A percentile compares a stretch with the other conserved stretches of the same genome.
These are phyloP conservation scores for Hansenula lynferdii DNA, from an alignment of 1,139 yeast genomes.

Conservation along the genomic window DNA sequence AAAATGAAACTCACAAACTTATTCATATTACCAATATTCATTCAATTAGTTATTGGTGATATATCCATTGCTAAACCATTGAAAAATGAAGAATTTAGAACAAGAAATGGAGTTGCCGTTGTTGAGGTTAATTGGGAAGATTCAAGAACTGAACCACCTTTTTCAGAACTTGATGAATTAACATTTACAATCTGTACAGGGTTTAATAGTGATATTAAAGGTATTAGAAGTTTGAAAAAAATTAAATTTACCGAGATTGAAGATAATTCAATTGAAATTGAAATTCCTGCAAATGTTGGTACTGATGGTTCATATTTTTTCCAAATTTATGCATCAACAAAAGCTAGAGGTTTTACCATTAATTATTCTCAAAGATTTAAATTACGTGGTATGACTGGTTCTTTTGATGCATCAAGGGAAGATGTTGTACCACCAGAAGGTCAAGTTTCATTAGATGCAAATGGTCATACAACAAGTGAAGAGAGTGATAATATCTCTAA, in stretches of 20 bases:
- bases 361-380: conserved; percentile 68
- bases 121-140: conserved; percentile 62
- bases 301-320: conserved; percentile 65
- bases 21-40: conserved; percentile 20
- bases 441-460: conserved; percentile 27
- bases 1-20: background rate
- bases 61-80: conserved; percentile 51
- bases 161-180: conserved; percentile 39
- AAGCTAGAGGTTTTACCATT: conserved; percentile 44
- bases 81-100: conserved; percentile 43
- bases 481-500: conserved; percentile 10
- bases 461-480: conserved; percentile 22
- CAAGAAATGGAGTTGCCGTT: conserved; percentile 39
- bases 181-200: conserved; percentile 70
- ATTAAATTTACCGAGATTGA: conserved; percentile 25
- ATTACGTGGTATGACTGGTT: conserved; percentile 68
- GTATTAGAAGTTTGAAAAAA: conserved; percentile 32
- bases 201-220: conserved; percentile 41
- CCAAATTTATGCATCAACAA: conserved; percentile 50
- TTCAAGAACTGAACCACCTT: conserved; percentile 40
- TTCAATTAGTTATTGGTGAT: conserved; percentile 35
- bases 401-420: conserved; percentile 36
- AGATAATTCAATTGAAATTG: conserved; percentile 34
- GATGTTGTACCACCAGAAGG: conserved; percentile 37
- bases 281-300: conserved; percentile 29